Percentiles rank a stretch among this genome's conserved stretches.
phyloP scores from a whole-genome alignment of 768 basidiomycete genomes.

The Mycena amicta region DNA sequence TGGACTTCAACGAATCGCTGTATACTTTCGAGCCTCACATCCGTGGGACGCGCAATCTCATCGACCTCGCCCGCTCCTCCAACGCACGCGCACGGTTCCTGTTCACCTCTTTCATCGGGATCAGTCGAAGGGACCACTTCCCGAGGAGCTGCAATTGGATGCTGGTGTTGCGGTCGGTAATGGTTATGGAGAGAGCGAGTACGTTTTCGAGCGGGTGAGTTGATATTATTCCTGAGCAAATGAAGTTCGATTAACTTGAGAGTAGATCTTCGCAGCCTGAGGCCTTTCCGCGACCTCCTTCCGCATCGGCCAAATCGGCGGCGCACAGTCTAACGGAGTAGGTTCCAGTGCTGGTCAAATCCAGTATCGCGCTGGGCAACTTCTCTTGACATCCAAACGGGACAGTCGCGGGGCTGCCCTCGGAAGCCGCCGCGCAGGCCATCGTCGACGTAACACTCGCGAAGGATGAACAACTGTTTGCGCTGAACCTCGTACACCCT shows the following conservation, averaged over 20 bases:
- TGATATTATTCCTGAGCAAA: background rate
- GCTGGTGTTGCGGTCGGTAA: background rate
- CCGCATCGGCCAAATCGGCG: slow-evolving; percentile 43
- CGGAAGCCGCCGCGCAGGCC: background rate
- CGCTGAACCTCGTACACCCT: background rate
- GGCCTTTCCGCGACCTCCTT: slow-evolving; percentile 18
- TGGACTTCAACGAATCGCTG: slow-evolving; percentile 48
- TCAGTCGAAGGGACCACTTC: background rate
- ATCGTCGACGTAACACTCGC: background rate
- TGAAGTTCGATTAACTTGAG: background rate
- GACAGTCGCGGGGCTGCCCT: background rate
- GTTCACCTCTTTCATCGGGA: background rate
- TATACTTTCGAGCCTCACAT: slow-evolving; percentile 48
- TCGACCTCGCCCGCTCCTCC: slow-evolving; percentile 42
- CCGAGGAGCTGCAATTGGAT: background rate
- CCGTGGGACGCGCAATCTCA: too few relatives aligned
- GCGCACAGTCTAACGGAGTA: too few relatives aligned
- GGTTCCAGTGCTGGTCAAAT: too few relatives aligned
- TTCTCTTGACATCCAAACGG: background rate
- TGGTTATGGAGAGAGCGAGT: slow-evolving; percentile 2
- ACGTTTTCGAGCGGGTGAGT: too few relatives aligned
- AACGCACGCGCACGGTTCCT: slow-evolving; percentile 28
- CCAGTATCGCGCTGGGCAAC: background rate
- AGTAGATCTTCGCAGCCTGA: background rate
- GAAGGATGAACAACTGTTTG: background rate